phyloP scores from a whole-genome alignment of 148 eudicot species.

The Salicornia ramosissima region DNA sequence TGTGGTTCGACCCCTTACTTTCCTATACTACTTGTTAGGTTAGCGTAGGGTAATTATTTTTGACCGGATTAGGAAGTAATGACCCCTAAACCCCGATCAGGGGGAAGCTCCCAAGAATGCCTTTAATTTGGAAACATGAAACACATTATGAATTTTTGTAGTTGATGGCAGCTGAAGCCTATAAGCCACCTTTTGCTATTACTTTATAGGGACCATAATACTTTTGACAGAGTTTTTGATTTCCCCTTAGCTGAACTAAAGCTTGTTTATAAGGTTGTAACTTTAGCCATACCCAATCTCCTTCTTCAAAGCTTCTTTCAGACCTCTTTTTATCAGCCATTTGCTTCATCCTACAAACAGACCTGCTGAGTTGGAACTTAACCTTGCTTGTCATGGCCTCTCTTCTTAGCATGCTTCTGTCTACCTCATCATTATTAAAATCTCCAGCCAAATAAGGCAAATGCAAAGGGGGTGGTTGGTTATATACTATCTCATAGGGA shows the following conservation, averaged over 20 bases:
- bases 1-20: too few relatives aligned
- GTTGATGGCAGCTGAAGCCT: not conserved
- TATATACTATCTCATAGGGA: not conserved
- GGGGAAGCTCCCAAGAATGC: not conserved
- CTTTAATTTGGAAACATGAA: not conserved
- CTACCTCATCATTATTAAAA: too few relatives aligned
- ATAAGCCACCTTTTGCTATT: not conserved
- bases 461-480: too few relatives aligned
- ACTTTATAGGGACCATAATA: not conserved
- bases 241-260: not conserved
- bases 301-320: too few relatives aligned
- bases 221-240: not conserved
- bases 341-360: not conserved
- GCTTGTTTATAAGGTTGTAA: too few relatives aligned
- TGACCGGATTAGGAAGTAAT: too few relatives aligned
- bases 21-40: too few relatives aligned
- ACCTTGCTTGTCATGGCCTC: not conserved
- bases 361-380: not conserved
- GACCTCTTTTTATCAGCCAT: not conserved
- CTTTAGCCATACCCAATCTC: too few relatives aligned
- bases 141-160: not conserved
- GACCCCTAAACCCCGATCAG: too few relatives aligned
- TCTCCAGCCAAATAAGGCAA: too few relatives aligned
- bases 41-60: too few relatives aligned
- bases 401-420: too few relatives aligned